Evolutionary conservation across 306 rosid species (phyloP).

Genomic region (Abrus pulchellus): DNA sequence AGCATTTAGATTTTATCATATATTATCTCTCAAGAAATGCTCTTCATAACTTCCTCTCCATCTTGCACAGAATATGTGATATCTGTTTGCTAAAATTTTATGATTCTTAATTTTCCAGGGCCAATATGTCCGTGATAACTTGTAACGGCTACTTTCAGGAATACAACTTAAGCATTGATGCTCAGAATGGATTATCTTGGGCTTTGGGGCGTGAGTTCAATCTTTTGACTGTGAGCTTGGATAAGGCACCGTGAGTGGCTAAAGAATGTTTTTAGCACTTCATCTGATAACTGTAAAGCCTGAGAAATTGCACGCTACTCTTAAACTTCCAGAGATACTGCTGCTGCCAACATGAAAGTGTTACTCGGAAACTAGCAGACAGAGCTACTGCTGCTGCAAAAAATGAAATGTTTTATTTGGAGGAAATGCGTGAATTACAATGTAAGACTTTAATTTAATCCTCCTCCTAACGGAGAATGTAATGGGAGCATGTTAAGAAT

Average conservation of each 20-base stretch:
- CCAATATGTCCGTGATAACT: slow-evolving; percentile 70
- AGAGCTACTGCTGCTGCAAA: slow-evolving; percentile 8
- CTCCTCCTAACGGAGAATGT: background rate
- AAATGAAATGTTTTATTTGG: slow-evolving; percentile 26
- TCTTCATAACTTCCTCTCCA: too few relatives aligned
- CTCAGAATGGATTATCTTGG: slow-evolving; percentile 73
- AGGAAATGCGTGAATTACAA: slow-evolving; percentile 19
- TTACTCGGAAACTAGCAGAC: slow-evolving; percentile 6
- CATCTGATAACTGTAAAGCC: slow-evolving; percentile 15
- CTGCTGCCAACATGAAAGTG: slow-evolving; percentile 28
- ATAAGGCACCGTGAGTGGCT: slow-evolving; percentile 54
- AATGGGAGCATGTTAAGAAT: background rate
- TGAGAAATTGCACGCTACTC: slow-evolving; percentile 20
- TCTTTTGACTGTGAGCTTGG: slow-evolving; percentile 61
- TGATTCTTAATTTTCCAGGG: slow-evolving; percentile 63
- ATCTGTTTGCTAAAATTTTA: slow-evolving; percentile 35
- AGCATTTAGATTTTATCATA: background rate
- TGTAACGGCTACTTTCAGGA: slow-evolving; percentile 81
- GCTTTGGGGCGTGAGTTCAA: slow-evolving; percentile 74
- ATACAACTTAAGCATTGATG: slow-evolving; percentile 69
- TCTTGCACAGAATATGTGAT: slow-evolving; percentile 11
- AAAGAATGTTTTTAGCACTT: background rate
- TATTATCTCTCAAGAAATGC: background rate
- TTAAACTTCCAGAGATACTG: slow-evolving; percentile 4
- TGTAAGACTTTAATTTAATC: background rate